phyloP scores from a whole-genome alignment of 176 grass and related monocot species.

The Phoenix roebelenii region DNA sequence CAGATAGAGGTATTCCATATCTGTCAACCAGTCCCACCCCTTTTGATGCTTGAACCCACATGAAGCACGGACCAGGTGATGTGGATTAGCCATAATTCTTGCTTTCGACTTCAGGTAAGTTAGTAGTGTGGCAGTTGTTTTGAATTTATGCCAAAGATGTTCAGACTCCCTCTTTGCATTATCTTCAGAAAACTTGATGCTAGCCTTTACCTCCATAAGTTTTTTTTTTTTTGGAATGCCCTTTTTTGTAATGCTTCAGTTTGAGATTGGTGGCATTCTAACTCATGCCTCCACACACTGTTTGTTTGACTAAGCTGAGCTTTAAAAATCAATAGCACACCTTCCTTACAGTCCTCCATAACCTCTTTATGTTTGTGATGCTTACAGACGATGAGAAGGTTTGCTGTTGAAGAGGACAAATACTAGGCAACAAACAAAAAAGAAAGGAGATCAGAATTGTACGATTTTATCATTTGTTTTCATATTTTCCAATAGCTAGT shows the following conservation, averaged over 20 bases:
- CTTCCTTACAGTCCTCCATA: constrained; percentile 9
- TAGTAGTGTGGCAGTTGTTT: constrained; percentile 67
- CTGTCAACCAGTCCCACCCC: constrained; percentile 55
- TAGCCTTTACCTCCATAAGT: constrained; percentile 47
- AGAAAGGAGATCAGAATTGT: too few relatives aligned
- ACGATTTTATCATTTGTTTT: too few relatives aligned
- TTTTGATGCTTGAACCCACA: constrained; percentile 55
- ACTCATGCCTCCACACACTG: constrained; percentile 36
- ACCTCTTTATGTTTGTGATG: neutral
- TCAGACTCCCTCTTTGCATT: constrained; percentile 47
- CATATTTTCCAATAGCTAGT: too few relatives aligned
- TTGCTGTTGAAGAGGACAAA: too few relatives aligned
- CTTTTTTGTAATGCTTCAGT: constrained; percentile 35
- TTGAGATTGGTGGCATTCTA: constrained; percentile 56
- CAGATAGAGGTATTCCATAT: constrained; percentile 38
- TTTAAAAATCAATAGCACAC: constrained; percentile 7
- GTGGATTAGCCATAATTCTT: constrained; percentile 60
- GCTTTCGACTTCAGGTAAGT: constrained; percentile 82
- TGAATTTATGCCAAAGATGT: constrained; percentile 55
- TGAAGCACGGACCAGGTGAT: constrained; percentile 37
- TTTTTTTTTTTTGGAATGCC: constrained; percentile 9
- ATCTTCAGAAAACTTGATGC: constrained; percentile 34
- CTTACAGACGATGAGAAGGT: too few relatives aligned
- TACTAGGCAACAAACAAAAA: too few relatives aligned
- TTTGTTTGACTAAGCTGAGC: constrained; percentile 2